Evolutionary conservation across 1,284 basidiomycete genomes (phyloP), one percentile per base, ranked within the genome.

Genomic region (Ganoderma meredithae): DNA sequence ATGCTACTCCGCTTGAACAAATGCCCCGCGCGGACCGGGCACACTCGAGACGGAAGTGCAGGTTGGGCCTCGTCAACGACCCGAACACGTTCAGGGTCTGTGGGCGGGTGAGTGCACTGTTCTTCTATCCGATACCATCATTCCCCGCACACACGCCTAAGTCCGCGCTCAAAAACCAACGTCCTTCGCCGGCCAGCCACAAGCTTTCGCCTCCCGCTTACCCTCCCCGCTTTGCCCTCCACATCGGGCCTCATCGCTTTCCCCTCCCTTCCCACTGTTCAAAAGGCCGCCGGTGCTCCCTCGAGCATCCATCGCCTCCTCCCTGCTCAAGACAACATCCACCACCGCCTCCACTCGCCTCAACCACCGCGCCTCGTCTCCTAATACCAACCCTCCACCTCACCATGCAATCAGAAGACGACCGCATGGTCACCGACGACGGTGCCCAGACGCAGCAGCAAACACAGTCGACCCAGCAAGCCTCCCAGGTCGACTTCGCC

Each of bases 401-500:
- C 33, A 25, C 44, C 53, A 66, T 66, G 65, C 65, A 49, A 58
- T 19, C 65, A 40, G 65, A 66, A 43, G 65, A 66, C 55, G 65
- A 66, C 65, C 60, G 33, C 44, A 66, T 66, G 65, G 7, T 62
- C n/a, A 66, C 61, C 31, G 65, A 66, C 43, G 65, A 64, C 49
- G 60, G 63, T 12, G 59, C 63, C 13, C 60, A 69, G 55, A 79
- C 76, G 12, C 76, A 79, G 66, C 72, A 79, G 63, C 73, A 72
- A 53, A 76, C 76, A 1, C 75, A 78, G 68, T 72, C 77, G 36
- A 76, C 76, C 12, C 76, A 79, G 64, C 76, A 72, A 66, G 72
- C 70, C 15, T 76, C 78, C n/a, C 79, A 80, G 69, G 65, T 56
- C 25, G 60, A 74, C 5, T 69, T 70, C 17, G 72, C 74, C 2